Base-by-base conservation (phyloP, 768 basidiomycete species). In the Fomitopsis serialis region DNA sequence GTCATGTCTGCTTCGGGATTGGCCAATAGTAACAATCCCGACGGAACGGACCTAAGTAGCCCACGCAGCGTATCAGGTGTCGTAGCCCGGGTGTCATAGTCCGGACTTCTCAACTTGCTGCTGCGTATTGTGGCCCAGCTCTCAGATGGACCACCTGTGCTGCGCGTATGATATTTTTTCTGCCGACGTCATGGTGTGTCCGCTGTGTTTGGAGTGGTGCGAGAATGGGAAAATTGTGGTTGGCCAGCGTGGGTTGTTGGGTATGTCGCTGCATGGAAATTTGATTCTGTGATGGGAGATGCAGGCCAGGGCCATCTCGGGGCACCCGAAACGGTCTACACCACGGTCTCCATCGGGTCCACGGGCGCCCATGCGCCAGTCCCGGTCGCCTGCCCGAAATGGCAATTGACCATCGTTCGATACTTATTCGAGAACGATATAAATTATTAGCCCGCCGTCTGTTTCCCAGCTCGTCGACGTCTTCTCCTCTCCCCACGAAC, bases 361-460 rank as follows among this genome's bases (percentile, higher is more conserved):
- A 32, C 29, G 11, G 29, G 29, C 15, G 19, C 5, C 15, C 37
- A 35, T 15, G 34, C 34, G 34, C 34, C 34, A 35, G 34, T 17
- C 19, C 13, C 19, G 5, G 15, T 47, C n/a, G 9, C 23, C 34
- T 42, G 49, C 53, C 59, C 42, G 15, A 45, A 54, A 32, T 25
- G 56, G 59, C 46, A 61, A 48, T 49, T 56, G 54, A 32, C 49
- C 50, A 58, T 61, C 36, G 59, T 58, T 58, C 59, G 59, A 61
- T 60, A 53, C 27, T 23, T 27, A 24, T 44, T 48, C 46, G 51
- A 52, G 34, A 51, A 36, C 27, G 54, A 55, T 61, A 61, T 57
- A 51, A 42, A 42, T 21, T 32, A n/a, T 51, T 51, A 12, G 4
- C 24, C 40, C 50, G 8, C 40, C 9, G 19, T 15, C 15, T 8